Evolutionary conservation across 768 basidiomycete genomes (phyloP).

Genomic region (Pisolithus microcarpus): DNA sequence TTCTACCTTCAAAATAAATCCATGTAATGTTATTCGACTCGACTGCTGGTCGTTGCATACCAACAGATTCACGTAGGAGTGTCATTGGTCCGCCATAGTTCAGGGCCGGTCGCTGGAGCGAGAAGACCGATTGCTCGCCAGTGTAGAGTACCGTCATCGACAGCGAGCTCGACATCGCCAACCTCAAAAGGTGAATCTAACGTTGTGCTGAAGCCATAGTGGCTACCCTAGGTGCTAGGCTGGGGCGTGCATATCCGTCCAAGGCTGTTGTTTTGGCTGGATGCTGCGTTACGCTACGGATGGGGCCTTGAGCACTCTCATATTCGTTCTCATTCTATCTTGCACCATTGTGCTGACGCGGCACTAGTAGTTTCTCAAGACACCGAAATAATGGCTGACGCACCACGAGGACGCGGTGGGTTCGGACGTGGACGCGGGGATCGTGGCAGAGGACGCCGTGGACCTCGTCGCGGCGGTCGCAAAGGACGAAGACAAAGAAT

Average conservation of each 20-base stretch:
- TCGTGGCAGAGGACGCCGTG: slow-evolving; percentile 55
- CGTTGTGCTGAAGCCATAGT: neutral
- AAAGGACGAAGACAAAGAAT: slow-evolving; percentile 99
- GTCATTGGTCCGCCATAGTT: slow-evolving; percentile 17
- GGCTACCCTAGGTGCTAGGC: slow-evolving; percentile 1
- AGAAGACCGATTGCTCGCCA: neutral
- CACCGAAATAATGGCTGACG: slow-evolving; percentile 67
- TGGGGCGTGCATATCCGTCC: neutral
- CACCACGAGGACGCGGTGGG: slow-evolving; percentile 88
- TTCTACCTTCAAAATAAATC: too few species aligned
- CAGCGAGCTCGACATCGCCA: slow-evolving; percentile 15
- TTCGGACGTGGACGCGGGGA: slow-evolving; percentile 81
- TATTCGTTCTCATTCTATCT: neutral
- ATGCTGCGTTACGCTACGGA: slow-evolving; percentile 37
- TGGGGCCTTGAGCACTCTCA: slow-evolving; percentile 24
- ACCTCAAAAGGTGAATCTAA: slow-evolving; percentile 34
- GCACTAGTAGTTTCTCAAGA: slow-evolving; percentile 16
- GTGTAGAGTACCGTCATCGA: slow-evolving; percentile 7
- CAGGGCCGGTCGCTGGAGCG: slow-evolving; percentile 21
- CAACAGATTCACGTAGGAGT: neutral
- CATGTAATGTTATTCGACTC: too few species aligned
- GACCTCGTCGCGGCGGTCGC: slow-evolving; percentile 91
- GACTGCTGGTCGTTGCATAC: too few species aligned
- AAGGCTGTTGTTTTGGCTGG: slow-evolving; percentile 32
- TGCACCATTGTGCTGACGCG: slow-evolving; percentile 17